These are phyloP conservation scores for Kentomonas sorsogonicus DNA, from an alignment of 208 protist genomes.

Conservation along the genomic window DNA sequence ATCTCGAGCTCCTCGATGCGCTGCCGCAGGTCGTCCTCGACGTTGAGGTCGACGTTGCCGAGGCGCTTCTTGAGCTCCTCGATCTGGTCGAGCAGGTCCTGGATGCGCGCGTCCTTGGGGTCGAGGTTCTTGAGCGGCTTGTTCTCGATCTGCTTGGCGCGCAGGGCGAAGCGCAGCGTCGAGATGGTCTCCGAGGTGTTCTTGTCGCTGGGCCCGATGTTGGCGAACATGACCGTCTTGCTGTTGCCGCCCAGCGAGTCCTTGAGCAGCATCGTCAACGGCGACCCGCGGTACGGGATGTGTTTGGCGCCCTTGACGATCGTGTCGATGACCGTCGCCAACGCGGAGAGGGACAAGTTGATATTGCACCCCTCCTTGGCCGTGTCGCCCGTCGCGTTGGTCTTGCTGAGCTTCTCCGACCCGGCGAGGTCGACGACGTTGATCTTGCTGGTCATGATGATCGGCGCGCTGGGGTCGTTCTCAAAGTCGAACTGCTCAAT, in stretches of 20 bases:
- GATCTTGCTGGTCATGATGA: slow-evolving; percentile 88
- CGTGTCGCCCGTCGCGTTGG: slow-evolving; percentile 89
- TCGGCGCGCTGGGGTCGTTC: slow-evolving; percentile 73
- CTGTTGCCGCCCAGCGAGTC: slow-evolving; percentile 87
- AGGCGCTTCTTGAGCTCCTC: slow-evolving; percentile 81
- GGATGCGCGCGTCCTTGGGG: slow-evolving; percentile 85
- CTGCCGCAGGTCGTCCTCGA: slow-evolving; percentile 84
- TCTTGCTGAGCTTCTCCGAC: slow-evolving; percentile 90
- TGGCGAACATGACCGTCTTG: slow-evolving; percentile 93
- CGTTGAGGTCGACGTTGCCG: slow-evolving; percentile 85
- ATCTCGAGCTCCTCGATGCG: slow-evolving; percentile 90
- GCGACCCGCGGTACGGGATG: slow-evolving; percentile 88
- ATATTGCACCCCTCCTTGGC: slow-evolving; percentile 93
- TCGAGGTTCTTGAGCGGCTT: slow-evolving; percentile 93
- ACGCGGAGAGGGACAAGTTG: slow-evolving; percentile 89
- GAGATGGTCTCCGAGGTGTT: slow-evolving; percentile 88
- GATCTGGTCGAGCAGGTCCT: slow-evolving; percentile 85
- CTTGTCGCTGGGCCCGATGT: slow-evolving; percentile 73
- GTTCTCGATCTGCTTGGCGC: slow-evolving; percentile 94
- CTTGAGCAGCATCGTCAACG: slow-evolving; percentile 91
- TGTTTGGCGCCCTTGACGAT: slow-evolving; percentile 87
- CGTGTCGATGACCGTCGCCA: slow-evolving; percentile 90
- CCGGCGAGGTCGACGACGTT: slow-evolving; percentile 95
- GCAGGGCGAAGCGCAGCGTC: slow-evolving; percentile 83
- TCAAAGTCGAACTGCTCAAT: slow-evolving; percentile 86